Evolutionary conservation across 2,329 filamentous ascomycete species (phyloP).

Genomic region (Cordyceps pruinosa): DNA sequence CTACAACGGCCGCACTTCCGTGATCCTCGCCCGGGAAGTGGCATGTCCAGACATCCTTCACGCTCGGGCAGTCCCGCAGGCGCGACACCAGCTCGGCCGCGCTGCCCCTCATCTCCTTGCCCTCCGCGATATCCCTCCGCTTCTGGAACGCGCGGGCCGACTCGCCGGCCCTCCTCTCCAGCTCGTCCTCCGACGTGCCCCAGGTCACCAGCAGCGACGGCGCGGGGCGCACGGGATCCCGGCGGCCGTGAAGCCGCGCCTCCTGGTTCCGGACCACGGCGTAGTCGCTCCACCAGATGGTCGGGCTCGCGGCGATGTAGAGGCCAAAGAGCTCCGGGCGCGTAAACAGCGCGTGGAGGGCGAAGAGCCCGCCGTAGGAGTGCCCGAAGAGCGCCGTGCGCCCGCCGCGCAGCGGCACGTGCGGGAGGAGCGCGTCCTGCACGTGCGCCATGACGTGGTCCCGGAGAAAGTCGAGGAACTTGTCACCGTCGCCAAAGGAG

Average conservation of each 20-base stretch:
- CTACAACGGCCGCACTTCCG: constrained; percentile 12
- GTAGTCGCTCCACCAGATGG: constrained; percentile 39
- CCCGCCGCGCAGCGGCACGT: constrained; percentile 25
- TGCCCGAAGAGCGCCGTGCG: constrained; percentile 41
- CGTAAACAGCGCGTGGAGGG: constrained; percentile 36
- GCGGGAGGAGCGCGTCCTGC: constrained; percentile 20
- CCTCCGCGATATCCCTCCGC: constrained; percentile 20
- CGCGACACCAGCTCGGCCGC: constrained; percentile 15
- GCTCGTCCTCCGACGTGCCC: constrained; percentile 24
- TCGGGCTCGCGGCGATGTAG: constrained; percentile 39
- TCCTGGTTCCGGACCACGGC: constrained; percentile 31
- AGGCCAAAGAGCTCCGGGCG: constrained; percentile 35
- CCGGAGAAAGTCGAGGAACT: constrained; percentile 38
- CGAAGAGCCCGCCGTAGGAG: constrained; percentile 42
- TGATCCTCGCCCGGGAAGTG: constrained; percentile 23
- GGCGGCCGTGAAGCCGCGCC: constrained; percentile 18
- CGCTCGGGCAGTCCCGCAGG: constrained; percentile 14
- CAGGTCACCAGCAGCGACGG: constrained; percentile 30
- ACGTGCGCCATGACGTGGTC: constrained; percentile 30
- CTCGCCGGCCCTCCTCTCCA: constrained; percentile 23
- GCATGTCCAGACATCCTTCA: constrained; percentile 18
- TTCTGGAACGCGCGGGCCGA: constrained; percentile 24
- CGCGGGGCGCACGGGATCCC: constrained; percentile 13
- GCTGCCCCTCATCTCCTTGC: constrained; percentile 13
- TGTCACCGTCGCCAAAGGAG: constrained; percentile 34